Base-by-base conservation (phyloP, 129 eudicot genomes). In the Oenanthe sinensis region DNA sequence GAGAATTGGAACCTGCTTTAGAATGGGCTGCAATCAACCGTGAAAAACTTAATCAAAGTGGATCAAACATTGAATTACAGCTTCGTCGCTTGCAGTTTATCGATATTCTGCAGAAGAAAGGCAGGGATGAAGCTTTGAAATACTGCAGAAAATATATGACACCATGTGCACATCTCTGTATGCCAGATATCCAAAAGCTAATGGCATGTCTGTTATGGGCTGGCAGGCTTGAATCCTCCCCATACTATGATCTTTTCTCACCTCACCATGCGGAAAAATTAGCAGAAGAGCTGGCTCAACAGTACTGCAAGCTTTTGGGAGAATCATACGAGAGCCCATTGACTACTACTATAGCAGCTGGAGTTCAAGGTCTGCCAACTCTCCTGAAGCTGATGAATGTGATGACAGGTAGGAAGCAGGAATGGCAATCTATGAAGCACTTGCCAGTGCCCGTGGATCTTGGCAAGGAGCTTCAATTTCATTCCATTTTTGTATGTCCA, bases 321-420 rank as follows among this genome's bases (percentile, higher is more conserved):
- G 94, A 95, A 79, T 87, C 97, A 1, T 86, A 76, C 24, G 76
- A 72, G 39, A 90, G 97, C 80, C 98, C 92, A 46, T 68, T 94
- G 79, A 87, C 86, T 39, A 91, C 91, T 77, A 87, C 98, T 0
- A 73, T 95, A 42, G 93, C 92, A 20, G 98, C 97, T 63, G 98
- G 97, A 6, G 82, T 86, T 71, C 97, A 90, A 79, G 98, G 97
- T 69, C 77, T 95, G 71, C 97, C 97, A 3, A 95, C 98, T 36
- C 96, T 95, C 44, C 75, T 95, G 70, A 95, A 95, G 82, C 89
- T 95, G 86, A 90, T 91, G 97, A 91, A 85, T 77, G 98, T 94
- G 75, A 91, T 91, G 97, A 86, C 82, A 16, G 93, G 91, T 72
- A 91, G 89, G 79, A 90, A 90, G 77, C 91, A 87, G 26, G 98